phyloP scores from a whole-genome alignment of 768 basidiomycete genomes.

The Cyclocybe aegerita region DNA sequence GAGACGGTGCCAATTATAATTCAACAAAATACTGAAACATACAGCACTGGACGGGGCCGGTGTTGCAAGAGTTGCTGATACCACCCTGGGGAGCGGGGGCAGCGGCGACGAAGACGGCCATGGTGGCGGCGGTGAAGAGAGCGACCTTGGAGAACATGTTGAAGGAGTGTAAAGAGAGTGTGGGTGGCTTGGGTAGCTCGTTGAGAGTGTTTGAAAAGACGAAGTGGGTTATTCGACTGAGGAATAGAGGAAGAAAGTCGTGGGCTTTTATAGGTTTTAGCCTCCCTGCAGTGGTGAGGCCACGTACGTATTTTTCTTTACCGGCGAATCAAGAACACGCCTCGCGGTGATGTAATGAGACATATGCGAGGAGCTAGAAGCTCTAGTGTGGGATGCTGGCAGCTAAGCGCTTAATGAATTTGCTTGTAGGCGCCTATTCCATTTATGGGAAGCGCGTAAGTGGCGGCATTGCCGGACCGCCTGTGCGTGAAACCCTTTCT shows the following conservation, averaged over 20 bases:
- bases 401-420: too few species aligned
- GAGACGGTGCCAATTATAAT: neutral
- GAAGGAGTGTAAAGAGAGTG: neutral
- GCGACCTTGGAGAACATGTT: conserved; percentile 6
- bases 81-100: neutral
- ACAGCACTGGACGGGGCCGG: conserved; percentile 15
- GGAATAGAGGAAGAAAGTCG: neutral
- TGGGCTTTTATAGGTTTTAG: neutral
- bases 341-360: neutral
- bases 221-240: neutral
- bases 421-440: too few species aligned
- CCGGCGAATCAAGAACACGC: neutral
- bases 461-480: too few species aligned
- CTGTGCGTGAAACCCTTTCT: too few species aligned
- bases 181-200: neutral
- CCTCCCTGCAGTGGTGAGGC: neutral
- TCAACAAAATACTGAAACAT: neutral
- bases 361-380: too few species aligned
- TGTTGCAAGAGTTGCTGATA: conserved; percentile 16
- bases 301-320: neutral
- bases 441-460: too few species aligned
- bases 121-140: conserved; percentile 5
- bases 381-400: too few species aligned
- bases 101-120: conserved; percentile 4
- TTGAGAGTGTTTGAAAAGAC: neutral